These are phyloP conservation scores for Marchantia polymorpha DNA, from an alignment of 225 moss, liverwort and hornwort genomes.

Conservation along the genomic window DNA sequence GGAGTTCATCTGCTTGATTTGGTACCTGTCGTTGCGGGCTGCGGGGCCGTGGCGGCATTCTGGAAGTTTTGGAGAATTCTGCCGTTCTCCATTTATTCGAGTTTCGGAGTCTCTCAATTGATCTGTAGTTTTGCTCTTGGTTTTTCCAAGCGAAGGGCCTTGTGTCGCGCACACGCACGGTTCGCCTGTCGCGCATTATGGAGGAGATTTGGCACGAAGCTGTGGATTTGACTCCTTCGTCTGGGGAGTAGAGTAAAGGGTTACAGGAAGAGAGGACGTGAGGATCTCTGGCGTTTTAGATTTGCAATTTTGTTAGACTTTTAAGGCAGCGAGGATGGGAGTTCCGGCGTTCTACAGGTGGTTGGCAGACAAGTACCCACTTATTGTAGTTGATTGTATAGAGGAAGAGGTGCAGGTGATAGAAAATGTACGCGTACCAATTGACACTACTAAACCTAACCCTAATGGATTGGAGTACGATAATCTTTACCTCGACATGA, in stretches of 20 bases:
- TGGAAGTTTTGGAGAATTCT: background rate
- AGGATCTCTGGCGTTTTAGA: background rate
- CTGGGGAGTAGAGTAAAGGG: background rate
- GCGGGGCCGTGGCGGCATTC: background rate
- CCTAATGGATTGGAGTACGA: slow-evolving; percentile 94
- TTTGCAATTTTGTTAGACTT: background rate
- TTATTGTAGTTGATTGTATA: slow-evolving; percentile 85
- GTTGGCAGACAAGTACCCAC: slow-evolving; percentile 96
- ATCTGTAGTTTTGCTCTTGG: background rate
- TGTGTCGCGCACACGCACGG: background rate
- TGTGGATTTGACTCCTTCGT: background rate
- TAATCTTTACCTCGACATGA: slow-evolving; percentile 97
- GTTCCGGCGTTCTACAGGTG: slow-evolving; percentile 97
- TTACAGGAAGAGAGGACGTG: background rate
- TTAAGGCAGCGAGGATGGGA: slow-evolving; percentile 51
- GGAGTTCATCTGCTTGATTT: too few species aligned
- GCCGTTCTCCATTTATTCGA: background rate
- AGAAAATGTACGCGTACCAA: slow-evolving; percentile 72
- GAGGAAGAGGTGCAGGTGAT: slow-evolving; percentile 93
- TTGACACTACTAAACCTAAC: slow-evolving; percentile 84
- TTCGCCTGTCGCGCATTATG: background rate
- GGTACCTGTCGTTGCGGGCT: too few species aligned
- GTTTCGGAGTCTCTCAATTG: background rate
- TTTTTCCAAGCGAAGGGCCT: background rate
- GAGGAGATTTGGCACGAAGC: slow-evolving; percentile 11